Evolutionary conservation across 331 rosid genomes (phyloP), one percentile per base, ranked within the genome.

Genomic region (Quercus tomentella): DNA sequence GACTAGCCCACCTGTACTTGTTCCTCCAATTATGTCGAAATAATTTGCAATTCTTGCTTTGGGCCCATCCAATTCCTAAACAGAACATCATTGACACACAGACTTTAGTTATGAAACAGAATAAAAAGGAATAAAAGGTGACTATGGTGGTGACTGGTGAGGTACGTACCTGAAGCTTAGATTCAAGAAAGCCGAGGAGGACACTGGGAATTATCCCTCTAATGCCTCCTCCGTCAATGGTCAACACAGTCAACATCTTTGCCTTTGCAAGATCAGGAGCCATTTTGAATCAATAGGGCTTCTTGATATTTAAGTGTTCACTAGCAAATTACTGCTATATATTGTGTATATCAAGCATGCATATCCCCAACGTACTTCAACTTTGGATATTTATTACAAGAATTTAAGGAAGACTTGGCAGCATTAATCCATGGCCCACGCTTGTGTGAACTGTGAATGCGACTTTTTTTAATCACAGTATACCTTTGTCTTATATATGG

Each of bases 221-320:
- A 0, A 92, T 82, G 49, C 94, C 97, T 58, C 97, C 97, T 0
- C 97, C 94, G 17, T 92, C 94, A 1, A 92, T 90, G 76, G 93
- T 92, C 30, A 92, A 91, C 57, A 92, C 67, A 17, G 95, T 90
- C 21, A 89, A 72, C 37, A 87, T 33, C 77, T 86, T 84, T 26
- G 93, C 91, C 72, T 33, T 67, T 33, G 51, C 72, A 67, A 86
- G 26, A 63, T 22, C 60, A 14, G 56, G 30, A 18, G 21, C 54
- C 85, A 77, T 83, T 23, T 22, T 12, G 5, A 4, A 26, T 31
- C 52, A 57, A 56, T 12, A 58, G 49, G 11, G 52, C 54, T 49
- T 75, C 31, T 67, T 67, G 52, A 67, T 31, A 10, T 9, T 20
- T 0, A 18, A 66, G 72, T n/a, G 25, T 11, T 45, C 52, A 20